These are phyloP conservation scores for Apophysomyces elegans DNA, from an alignment of 371 early-diverging fungal genomes.

Conservation along the genomic window DNA sequence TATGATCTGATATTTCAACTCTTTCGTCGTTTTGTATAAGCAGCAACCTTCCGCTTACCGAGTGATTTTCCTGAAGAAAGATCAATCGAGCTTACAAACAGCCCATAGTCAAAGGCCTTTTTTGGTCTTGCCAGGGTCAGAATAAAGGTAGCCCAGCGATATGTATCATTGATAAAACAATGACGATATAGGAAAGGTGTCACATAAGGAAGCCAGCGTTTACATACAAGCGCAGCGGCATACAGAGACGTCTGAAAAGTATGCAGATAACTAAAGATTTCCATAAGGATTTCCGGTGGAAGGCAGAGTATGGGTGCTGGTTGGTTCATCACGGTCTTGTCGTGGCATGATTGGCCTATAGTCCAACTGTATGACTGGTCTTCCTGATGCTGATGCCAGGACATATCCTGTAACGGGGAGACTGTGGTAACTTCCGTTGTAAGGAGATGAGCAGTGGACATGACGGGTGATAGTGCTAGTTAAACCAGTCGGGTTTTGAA, in stretches of 20 bases:
- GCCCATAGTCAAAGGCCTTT: slow-evolving; percentile 36
- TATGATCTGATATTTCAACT: slow-evolving; percentile 5
- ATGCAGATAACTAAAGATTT: slow-evolving; percentile 44
- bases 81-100: slow-evolving; percentile 38
- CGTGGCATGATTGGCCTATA: neutral
- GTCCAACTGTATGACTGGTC: neutral
- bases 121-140: slow-evolving; percentile 53
- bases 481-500: too few relatives aligned
- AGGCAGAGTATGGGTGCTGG: slow-evolving; percentile 23
- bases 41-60: slow-evolving; percentile 20
- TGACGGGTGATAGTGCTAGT: neutral
- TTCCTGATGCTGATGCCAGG: slow-evolving; percentile 16
- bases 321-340: slow-evolving; percentile 3
- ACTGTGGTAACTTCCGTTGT: slow-evolving; percentile 14
- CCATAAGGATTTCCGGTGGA: slow-evolving; percentile 53
- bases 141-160: slow-evolving; percentile 66
- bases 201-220: slow-evolving; percentile 60
- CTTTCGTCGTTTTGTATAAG: too few relatives aligned
- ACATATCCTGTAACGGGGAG: slow-evolving; percentile 12
- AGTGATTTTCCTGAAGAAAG: slow-evolving; percentile 33
- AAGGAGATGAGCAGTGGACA: neutral
- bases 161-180: slow-evolving; percentile 55
- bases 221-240: slow-evolving; percentile 51
- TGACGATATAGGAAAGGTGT: slow-evolving; percentile 56
- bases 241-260: slow-evolving; percentile 43